Conservation (phyloP, 1,284 basidiomycete species). For the Cutaneotrichosporon arboriforme region DNA sequence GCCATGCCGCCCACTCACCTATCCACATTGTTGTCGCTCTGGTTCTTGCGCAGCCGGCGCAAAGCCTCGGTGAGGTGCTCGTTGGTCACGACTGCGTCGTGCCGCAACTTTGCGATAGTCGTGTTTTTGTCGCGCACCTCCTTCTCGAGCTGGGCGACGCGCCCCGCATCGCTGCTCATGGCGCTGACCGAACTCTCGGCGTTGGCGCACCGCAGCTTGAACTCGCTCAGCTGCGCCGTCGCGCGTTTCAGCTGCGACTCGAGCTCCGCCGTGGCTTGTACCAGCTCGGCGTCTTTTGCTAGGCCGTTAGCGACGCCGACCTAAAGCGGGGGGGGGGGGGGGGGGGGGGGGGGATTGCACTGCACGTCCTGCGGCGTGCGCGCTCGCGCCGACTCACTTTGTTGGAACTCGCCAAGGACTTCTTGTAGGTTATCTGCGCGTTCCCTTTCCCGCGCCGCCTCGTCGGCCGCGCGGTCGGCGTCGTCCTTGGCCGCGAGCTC, state of each 20-base stretch:
- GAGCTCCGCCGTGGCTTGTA: constrained; percentile 72
- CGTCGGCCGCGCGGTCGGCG: constrained; percentile 54
- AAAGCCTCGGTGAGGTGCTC: constrained; percentile 96
- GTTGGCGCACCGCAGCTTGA: constrained; percentile 72
- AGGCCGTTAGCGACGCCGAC: constrained; percentile 14
- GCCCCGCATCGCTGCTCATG: constrained; percentile 60
- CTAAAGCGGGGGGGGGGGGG: too few relatives aligned
- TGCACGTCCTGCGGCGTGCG: not conserved
- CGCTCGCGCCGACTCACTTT: constrained; percentile 55
- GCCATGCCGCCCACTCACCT: constrained; percentile 42
- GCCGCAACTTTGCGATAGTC: constrained; percentile 83
- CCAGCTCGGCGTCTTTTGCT: constrained; percentile 55
- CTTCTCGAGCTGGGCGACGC: constrained; percentile 68
- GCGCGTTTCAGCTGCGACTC: constrained; percentile 66
- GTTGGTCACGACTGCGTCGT: constrained; percentile 93
- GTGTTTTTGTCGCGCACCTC: constrained; percentile 92
- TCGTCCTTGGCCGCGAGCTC: constrained; percentile 61
- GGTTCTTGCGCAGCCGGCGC: constrained; percentile 78
- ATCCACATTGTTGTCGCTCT: constrained; percentile 85
- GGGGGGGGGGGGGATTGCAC: not conserved
- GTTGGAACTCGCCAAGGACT: constrained; percentile 91
- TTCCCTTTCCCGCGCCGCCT: constrained; percentile 65
- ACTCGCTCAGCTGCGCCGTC: constrained; percentile 72
- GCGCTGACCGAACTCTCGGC: constrained; percentile 75
- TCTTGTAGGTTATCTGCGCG: constrained; percentile 79